Evolutionary conservation across 2,329 filamentous ascomycete species (phyloP).

Genomic region (Fusarium denticulatum): DNA sequence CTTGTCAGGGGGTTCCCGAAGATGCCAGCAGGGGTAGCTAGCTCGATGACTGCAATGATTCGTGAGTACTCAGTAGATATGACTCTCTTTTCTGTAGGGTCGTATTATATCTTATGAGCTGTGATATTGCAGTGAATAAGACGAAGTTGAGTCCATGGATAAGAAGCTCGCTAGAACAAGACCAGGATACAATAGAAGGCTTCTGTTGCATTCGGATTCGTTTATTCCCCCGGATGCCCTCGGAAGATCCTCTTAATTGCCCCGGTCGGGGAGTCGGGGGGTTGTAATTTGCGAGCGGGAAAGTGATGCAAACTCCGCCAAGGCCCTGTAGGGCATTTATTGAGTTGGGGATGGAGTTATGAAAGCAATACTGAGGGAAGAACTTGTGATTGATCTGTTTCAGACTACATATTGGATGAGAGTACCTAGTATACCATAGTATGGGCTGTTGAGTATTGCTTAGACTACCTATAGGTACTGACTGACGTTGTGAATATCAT

Average conservation of each 20-base stretch:
- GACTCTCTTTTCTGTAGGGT: not conserved
- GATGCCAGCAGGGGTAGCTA: conserved; percentile 1
- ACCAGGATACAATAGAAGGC: not conserved
- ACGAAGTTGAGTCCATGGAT: not conserved
- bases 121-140: not conserved
- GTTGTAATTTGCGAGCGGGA: conserved; percentile 11
- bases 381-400: not conserved
- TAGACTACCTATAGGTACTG: not conserved
- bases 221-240: conserved; percentile 16
- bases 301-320: conserved; percentile 24
- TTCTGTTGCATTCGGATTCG: conserved; percentile 11
- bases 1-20: conserved; percentile 6
- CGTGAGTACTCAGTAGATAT: not conserved
- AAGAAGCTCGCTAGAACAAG: not conserved
- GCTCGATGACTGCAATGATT: not conserved
- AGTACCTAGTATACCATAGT: not conserved
- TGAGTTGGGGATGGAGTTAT: not conserved
- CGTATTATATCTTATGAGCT: not conserved
- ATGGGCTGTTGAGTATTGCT: too few species aligned
- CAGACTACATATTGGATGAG: not conserved
- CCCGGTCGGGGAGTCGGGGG: not conserved
- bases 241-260: not conserved
- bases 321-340: conserved; percentile 8
- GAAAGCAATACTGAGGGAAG: not conserved
- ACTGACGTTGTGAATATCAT: not conserved